Percentiles rank a stretch among this genome's conserved stretches.
Conservation (phyloP, 1,284 basidiomycete species). For the Prillingera fragicola region DNA sequence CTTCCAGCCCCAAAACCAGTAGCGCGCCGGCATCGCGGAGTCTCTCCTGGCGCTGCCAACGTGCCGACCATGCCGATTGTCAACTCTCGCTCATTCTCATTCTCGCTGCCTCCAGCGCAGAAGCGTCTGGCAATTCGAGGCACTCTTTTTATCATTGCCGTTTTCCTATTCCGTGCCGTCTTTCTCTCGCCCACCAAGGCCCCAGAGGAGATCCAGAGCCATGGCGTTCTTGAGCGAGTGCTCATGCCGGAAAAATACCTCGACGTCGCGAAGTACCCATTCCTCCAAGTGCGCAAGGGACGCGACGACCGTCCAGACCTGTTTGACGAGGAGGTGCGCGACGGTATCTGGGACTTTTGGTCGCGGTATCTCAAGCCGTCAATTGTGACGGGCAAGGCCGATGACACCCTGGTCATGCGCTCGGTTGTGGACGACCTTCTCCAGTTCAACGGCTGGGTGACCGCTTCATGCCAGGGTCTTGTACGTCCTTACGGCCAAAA, state of each 20-base stretch:
- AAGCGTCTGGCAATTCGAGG: conserved; percentile 42
- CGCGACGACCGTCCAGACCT: conserved; percentile 75
- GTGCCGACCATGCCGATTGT: conserved; percentile 30
- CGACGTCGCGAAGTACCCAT: conserved; percentile 78
- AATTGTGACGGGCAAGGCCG: conserved; percentile 71
- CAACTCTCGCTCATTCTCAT: conserved; percentile 9
- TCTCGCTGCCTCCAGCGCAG: conserved; percentile 30
- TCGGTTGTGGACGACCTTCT: conserved; percentile 82
- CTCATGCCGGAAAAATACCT: conserved; percentile 73
- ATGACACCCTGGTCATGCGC: conserved; percentile 80
- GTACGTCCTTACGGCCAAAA: conserved; percentile 85
- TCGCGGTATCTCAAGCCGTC: conserved; percentile 81
- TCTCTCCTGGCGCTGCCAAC: conserved; percentile 17
- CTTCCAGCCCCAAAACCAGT: conserved; percentile 32
- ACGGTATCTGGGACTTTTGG: conserved; percentile 83
- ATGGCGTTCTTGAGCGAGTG: conserved; percentile 80
- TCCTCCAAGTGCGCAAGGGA: conserved; percentile 77
- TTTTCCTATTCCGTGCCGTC: conserved; percentile 40
- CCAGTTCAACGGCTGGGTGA: conserved; percentile 96
- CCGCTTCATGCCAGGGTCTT: conserved; percentile 85
- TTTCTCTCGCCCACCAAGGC: conserved; percentile 29
- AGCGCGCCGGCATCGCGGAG: conserved; percentile 22
- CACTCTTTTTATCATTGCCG: conserved; percentile 30
- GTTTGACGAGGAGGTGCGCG: conserved; percentile 64
- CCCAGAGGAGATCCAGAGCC: conserved; percentile 59